Conservation (phyloP, 306 rosid genomes). For the Lathyrus aphaca region DNA sequence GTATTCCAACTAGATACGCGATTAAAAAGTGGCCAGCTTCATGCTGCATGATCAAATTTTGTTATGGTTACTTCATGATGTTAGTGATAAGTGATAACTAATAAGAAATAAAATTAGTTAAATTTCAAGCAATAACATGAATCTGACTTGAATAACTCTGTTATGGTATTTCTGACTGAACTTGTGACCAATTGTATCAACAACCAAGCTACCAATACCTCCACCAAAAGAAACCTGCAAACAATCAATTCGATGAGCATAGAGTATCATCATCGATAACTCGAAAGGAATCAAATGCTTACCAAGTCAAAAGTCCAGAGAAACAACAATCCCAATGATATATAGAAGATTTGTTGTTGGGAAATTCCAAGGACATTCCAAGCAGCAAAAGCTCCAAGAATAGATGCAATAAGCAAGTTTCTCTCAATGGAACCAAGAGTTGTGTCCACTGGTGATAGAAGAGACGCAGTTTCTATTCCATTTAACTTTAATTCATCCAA, state of each 20-base stretch:
- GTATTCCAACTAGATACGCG: conserved; percentile 86
- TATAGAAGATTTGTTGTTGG: conserved; percentile 61
- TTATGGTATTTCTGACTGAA: conserved; percentile 83
- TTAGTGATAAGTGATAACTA: too few relatives aligned
- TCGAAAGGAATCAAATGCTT: conserved; percentile 11
- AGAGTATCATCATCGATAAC: background rate
- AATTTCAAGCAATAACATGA: conserved; percentile 12
- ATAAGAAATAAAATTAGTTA: conserved; percentile 1
- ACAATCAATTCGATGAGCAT: conserved; percentile 29
- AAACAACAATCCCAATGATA: conserved; percentile 67
- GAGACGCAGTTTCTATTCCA: conserved; percentile 76
- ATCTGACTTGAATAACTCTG: conserved; percentile 83
- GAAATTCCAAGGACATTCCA: conserved; percentile 65
- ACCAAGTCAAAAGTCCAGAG: conserved; percentile 82
- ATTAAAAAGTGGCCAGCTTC: conserved; percentile 97
- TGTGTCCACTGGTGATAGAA: conserved; percentile 77
- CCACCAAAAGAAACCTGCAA: conserved; percentile 77
- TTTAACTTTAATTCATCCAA: conserved; percentile 93
- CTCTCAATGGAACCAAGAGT: conserved; percentile 90
- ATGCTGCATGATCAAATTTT: conserved; percentile 65
- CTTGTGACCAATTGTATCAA: conserved; percentile 86
- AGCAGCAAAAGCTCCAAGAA: conserved; percentile 64
- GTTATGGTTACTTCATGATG: conserved; percentile 33
- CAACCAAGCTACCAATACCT: conserved; percentile 77
- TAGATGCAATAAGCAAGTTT: conserved; percentile 69